A percentile compares a stretch with the other conserved stretches of the same genome.
These are phyloP conservation scores for Microdochium nivale DNA, from an alignment of 2,329 filamentous ascomycete species.

Conservation along the genomic window DNA sequence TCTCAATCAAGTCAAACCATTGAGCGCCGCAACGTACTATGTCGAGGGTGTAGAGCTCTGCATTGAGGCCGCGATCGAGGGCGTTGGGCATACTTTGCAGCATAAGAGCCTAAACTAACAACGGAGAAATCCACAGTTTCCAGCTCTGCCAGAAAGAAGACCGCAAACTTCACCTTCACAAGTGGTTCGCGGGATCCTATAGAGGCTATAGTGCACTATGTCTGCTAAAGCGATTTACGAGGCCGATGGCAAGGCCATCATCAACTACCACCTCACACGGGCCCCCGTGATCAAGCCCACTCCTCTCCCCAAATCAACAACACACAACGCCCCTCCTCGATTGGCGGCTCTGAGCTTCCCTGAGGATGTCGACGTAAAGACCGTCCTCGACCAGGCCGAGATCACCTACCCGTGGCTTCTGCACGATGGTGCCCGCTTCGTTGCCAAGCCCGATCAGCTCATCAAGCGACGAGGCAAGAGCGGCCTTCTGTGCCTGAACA, in stretches of 20 bases:
- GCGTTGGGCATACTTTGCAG: too few species aligned
- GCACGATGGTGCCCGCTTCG: constrained; percentile 75
- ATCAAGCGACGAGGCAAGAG: constrained; percentile 99
- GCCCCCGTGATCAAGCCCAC: constrained; percentile 96
- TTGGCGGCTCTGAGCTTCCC: constrained; percentile 90
- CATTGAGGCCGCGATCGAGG: too few species aligned
- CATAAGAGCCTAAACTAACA: too few species aligned
- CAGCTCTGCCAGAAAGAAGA: not conserved
- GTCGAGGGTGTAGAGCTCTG: too few species aligned
- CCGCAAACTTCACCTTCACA: constrained; percentile 12
- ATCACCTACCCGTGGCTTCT: constrained; percentile 95
- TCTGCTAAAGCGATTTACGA: constrained; percentile 96
- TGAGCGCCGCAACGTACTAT: too few species aligned
- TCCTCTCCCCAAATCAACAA: constrained; percentile 73
- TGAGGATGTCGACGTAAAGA: constrained; percentile 73
- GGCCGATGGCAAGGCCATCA: constrained; percentile 99
- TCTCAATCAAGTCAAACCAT: too few species aligned
- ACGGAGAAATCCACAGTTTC: not conserved
- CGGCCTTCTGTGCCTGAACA: constrained; percentile 91
- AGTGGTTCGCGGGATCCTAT: constrained; percentile 15
- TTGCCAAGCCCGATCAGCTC: constrained; percentile 98
- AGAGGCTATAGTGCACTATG: constrained; percentile 44
- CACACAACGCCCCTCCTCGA: constrained; percentile 87
- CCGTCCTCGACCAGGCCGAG: constrained; percentile 91
- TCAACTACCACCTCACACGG: constrained; percentile 99